phyloP scores from a whole-genome alignment of 1,284 basidiomycete genomes.

The Apiotrichum laibachii region DNA sequence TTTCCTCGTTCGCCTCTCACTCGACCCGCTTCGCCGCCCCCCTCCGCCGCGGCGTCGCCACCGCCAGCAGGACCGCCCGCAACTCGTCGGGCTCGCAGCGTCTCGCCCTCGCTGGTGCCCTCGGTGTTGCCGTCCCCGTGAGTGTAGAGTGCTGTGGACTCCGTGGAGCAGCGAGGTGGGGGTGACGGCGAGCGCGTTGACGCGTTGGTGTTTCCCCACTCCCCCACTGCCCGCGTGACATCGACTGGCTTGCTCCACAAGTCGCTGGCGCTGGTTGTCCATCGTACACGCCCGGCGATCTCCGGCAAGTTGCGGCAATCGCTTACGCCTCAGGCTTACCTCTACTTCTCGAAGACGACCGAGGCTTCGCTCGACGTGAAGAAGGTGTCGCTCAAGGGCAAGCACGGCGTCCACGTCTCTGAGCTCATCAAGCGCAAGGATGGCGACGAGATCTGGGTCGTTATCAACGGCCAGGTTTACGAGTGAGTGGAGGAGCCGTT shows the following conservation, averaged over 20 bases:
- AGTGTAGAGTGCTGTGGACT: neutral
- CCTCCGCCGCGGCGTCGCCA: slow-evolving; percentile 6
- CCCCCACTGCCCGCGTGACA: too few relatives aligned
- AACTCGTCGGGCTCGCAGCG: neutral
- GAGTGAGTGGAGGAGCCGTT: slow-evolving; percentile 30
- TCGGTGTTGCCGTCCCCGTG: slow-evolving; percentile 12
- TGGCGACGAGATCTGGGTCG: slow-evolving; percentile 43
- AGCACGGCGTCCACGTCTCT: slow-evolving; percentile 20
- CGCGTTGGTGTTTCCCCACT: too few relatives aligned
- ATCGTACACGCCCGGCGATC: too few relatives aligned
- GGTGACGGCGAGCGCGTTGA: too few relatives aligned
- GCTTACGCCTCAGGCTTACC: slow-evolving; percentile 5
- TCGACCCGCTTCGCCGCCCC: neutral
- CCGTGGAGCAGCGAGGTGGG: too few relatives aligned
- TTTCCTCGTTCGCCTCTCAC: neutral
- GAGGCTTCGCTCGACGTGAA: slow-evolving; percentile 9
- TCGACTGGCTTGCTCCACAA: too few relatives aligned
- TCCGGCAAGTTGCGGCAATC: too few relatives aligned
- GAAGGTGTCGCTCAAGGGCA: slow-evolving; percentile 1
- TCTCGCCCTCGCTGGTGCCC: slow-evolving; percentile 5
- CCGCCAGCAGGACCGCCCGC: neutral
- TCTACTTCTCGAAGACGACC: slow-evolving; percentile 9
- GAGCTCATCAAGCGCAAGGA: slow-evolving; percentile 37
- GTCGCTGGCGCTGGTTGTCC: too few relatives aligned
- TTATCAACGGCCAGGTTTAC: slow-evolving; percentile 47